Conservation (phyloP, 176 grass and related monocot genomes). For the Raddia distichophylla region DNA sequence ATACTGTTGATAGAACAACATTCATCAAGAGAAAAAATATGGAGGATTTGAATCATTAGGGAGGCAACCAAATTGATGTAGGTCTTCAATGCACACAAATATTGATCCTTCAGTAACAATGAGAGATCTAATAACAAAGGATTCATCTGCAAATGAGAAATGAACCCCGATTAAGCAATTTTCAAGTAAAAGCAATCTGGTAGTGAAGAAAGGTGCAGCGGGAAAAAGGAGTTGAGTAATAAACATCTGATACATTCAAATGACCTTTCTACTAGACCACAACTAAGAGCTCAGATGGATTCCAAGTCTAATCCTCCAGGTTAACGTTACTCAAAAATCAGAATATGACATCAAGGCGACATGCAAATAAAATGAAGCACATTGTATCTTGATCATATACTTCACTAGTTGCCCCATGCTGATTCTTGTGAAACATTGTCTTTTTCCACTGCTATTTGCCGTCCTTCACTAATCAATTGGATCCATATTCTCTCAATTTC, state of each 20-base stretch:
- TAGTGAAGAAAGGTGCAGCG: conserved; percentile 5
- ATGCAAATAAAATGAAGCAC: conserved; percentile 12
- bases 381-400: neutral
- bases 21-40: conserved; percentile 75
- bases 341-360: neutral
- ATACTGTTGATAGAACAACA: conserved; percentile 65
- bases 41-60: conserved; percentile 50
- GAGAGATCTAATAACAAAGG: conserved; percentile 62
- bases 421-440: neutral
- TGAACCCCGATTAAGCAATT: conserved; percentile 34
- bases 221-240: conserved; percentile 1
- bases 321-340: neutral
- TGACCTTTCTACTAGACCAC: neutral
- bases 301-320: neutral
- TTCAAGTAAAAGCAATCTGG: conserved; percentile 3
- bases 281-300: neutral
- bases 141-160: conserved; percentile 59
- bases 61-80: conserved; percentile 69
- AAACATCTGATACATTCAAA: neutral
- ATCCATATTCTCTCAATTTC: neutral
- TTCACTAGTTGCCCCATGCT: neutral
- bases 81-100: conserved; percentile 83
- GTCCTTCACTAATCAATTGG: neutral
- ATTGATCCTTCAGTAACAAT: conserved; percentile 65
- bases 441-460: neutral